Evolutionary conservation across 2,329 filamentous ascomycete species (phyloP), one percentile per base, ranked within the genome.

Genomic region (Diaporthe vaccinii): DNA sequence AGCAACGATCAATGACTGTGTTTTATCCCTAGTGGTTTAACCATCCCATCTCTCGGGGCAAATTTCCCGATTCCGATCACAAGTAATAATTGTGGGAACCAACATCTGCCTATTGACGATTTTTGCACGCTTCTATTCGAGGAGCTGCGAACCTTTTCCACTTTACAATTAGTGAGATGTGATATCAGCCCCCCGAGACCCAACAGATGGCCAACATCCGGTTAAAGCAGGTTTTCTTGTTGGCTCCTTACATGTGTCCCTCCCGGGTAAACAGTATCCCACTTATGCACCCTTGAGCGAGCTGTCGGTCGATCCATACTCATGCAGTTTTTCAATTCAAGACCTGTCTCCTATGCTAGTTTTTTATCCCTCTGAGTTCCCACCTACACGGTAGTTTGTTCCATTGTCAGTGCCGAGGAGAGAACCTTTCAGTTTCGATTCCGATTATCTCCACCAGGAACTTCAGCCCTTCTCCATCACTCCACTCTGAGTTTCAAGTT

Each of bases 41-140:
- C 22, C 34, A 28, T 41, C 58, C 36, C n/a, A 41, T 46, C 15
- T 8, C 39, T 62, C 34, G 57, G 57, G 20, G 34, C n/a, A 39
- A 39, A 34, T 15, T 46, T 46, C n/a, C 36, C 36, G 36, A 44
- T 8, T 44, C 25, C 8, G 25, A 62, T 44, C 36, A 31, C 39
- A 31, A 46, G 59, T 62, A 39, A 15, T 62, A 62, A 44, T 46
- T 62, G 59, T 62, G 39, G 59, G 25, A 28, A 28, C 59, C 59
- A 44, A 62, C 59, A 44, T 8, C 28, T 2, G 53, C 22, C 53
- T 34, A 34, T 57, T 22, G 39, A 62, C 14, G 1, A 62, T 39
- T 7, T 46, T 44, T 22, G 39, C 39, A 34, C 3, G 59, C 25
- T 65, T 20, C 46, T 4, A 31, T 65, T 65, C 31, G 59, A 46